Conservation (phyloP, 306 rosid genomes). For the Biancaea sappan region DNA sequence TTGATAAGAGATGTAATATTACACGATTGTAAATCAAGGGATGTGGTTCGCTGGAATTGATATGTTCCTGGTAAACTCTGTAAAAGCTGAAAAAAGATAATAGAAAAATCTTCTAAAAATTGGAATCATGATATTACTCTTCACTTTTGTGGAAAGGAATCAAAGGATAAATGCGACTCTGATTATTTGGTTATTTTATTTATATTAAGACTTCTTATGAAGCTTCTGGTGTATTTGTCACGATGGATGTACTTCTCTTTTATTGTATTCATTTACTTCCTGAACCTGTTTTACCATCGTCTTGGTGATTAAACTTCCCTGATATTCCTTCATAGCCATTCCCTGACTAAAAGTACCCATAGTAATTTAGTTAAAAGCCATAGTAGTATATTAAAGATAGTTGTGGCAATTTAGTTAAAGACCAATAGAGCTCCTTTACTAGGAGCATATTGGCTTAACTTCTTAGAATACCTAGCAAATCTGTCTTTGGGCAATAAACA, state of each 20-base stretch:
- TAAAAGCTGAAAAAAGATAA: not conserved
- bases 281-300: not conserved
- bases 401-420: too few relatives aligned
- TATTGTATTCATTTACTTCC: not conserved
- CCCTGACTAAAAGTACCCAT: too few relatives aligned
- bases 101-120: not conserved
- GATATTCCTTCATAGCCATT: too few relatives aligned
- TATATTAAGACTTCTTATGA: not conserved
- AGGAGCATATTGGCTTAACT: too few relatives aligned
- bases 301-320: not conserved
- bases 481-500: too few relatives aligned
- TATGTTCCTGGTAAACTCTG: not conserved
- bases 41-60: not conserved
- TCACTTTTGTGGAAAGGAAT: not conserved
- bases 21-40: not conserved
- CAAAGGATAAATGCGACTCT: not conserved
- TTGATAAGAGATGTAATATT: not conserved
- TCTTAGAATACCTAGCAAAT: too few relatives aligned
- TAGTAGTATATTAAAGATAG: too few relatives aligned
- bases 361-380: too few relatives aligned
- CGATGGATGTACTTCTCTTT: not conserved
- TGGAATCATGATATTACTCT: not conserved
- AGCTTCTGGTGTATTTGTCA: not conserved
- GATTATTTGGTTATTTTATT: not conserved
- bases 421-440: too few relatives aligned